Evolutionary conservation across 345 rosid genomes (phyloP), one percentile per base, ranked within the genome.

Genomic region (Rhizophora mangle): DNA sequence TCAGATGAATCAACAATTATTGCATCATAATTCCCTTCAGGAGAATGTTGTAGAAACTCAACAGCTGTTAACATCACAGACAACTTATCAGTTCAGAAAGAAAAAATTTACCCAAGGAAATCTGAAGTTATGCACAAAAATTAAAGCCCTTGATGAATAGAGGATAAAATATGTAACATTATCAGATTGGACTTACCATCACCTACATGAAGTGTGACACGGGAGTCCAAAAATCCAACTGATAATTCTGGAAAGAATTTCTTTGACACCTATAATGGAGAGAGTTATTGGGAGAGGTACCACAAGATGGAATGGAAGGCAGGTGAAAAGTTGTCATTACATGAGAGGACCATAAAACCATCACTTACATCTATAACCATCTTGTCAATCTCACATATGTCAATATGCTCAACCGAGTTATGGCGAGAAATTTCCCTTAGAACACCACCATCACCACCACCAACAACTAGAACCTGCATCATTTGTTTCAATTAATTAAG

Each of bases 361-460:
- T 49, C 11, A 68, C 97, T 86, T 82, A 95, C 99, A 85, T 92
- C 98, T 71, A 95, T 87, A 67, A 95, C 99, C 96, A 95, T 87
- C 74, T 79, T 74, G 86, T 95, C 99, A 71, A 92, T 95, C 86
- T 95, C 99, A 78, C 98, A 95, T 52, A 92, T 95, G 73, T 90
- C 98, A 70, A 95, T 92, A 51, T 58, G 83, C 86, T 95, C 94
- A 53, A 92, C 96, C 55, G 99, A 88, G 64, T 80, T 84, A 63
- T 92, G 99, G 55, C 92, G 93, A 78, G 98, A 80, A 76, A 95
- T 81, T 83, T 95, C 99, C 69, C 94, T 74, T 31, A 92, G 96
- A 76, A 92, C 98, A 6, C 96, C 99, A 53, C 99, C 99, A 76
- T 95, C 99, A 76, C 98, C 99, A 58, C 99, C 99, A 68, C 99